Evolutionary conservation across 140 eudicot species (phyloP).

Genomic region (Cichorium intybus): DNA sequence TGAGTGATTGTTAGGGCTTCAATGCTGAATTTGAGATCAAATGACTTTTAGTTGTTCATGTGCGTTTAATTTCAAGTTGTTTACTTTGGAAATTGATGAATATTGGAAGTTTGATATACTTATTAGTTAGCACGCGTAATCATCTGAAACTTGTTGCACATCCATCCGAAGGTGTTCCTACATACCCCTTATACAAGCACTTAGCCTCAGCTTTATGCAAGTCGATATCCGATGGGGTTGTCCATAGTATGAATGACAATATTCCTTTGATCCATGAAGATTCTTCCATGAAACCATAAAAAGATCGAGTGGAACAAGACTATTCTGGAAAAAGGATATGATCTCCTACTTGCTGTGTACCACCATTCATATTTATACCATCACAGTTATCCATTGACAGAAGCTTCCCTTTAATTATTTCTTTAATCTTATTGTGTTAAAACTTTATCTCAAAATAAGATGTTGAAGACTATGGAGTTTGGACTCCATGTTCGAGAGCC

Average conservation of each 20-base stretch:
- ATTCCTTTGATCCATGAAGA: constrained; percentile 34
- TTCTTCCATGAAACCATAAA: constrained; percentile 32
- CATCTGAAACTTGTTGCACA: constrained; percentile 27
- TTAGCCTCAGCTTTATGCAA: constrained; percentile 67
- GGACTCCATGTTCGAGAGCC: constrained; percentile 86
- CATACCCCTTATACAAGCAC: constrained; percentile 71
- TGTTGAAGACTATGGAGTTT: constrained; percentile 55
- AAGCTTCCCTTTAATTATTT: neutral
- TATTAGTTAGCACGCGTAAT: neutral
- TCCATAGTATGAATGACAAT: constrained; percentile 16
- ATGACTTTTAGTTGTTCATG: too few species aligned
- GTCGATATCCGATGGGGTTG: constrained; percentile 43
- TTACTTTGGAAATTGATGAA: too few species aligned
- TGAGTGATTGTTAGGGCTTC: too few species aligned
- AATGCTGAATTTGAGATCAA: too few species aligned
- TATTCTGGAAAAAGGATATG: constrained; percentile 55
- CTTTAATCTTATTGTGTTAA: neutral
- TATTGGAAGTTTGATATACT: too few species aligned
- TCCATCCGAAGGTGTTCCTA: constrained; percentile 60
- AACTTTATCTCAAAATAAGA: constrained; percentile 31
- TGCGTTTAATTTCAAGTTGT: too few species aligned
- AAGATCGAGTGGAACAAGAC: constrained; percentile 51
- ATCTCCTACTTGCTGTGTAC: constrained; percentile 35
- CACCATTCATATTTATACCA: neutral
- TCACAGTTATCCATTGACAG: neutral